A percentile compares a stretch with the other conserved stretches of the same genome.
Evolutionary conservation across 768 basidiomycete species (phyloP).

Genomic region (Boletus subparvulus): DNA sequence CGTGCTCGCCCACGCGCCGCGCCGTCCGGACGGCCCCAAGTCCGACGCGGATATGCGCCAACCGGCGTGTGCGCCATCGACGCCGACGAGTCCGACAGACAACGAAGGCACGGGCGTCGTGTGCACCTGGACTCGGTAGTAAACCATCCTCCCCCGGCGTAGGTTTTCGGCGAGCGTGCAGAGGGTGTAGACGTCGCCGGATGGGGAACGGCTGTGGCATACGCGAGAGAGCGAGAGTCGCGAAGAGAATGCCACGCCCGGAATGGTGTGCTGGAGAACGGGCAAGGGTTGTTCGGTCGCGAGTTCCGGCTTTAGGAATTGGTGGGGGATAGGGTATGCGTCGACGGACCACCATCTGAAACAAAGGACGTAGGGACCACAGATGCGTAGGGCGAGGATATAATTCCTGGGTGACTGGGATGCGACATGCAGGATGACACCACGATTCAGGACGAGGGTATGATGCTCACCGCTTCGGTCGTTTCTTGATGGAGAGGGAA

Average conservation of each 20-base stretch:
- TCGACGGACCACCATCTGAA: conserved; percentile 52
- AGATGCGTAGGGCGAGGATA: conserved; percentile 42
- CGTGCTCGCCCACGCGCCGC: neutral
- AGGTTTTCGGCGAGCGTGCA: conserved; percentile 39
- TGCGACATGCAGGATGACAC: neutral
- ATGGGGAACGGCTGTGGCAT: conserved; percentile 21
- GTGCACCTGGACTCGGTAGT: conserved; percentile 33
- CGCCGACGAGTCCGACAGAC: neutral
- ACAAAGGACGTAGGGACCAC: conserved; percentile 49
- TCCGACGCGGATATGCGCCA: neutral
- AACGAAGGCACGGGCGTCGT: neutral
- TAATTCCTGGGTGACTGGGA: conserved; percentile 29
- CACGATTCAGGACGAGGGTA: neutral
- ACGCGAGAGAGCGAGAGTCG: conserved; percentile 41
- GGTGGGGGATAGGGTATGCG: conserved; percentile 27
- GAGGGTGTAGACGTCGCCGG: conserved; percentile 36
- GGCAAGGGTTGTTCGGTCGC: conserved; percentile 8
- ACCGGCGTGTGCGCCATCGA: neutral
- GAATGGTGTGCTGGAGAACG: conserved; percentile 15
- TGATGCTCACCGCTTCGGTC: conserved; percentile 30
- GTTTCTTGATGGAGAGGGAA: conserved; percentile 23
- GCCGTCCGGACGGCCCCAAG: neutral
- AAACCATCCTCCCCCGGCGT: conserved; percentile 45
- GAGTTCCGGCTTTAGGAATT: conserved; percentile 1
- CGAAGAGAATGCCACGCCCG: conserved; percentile 33